phyloP scores from a whole-genome alignment of 306 rosid species.

The Alnus rubra region DNA sequence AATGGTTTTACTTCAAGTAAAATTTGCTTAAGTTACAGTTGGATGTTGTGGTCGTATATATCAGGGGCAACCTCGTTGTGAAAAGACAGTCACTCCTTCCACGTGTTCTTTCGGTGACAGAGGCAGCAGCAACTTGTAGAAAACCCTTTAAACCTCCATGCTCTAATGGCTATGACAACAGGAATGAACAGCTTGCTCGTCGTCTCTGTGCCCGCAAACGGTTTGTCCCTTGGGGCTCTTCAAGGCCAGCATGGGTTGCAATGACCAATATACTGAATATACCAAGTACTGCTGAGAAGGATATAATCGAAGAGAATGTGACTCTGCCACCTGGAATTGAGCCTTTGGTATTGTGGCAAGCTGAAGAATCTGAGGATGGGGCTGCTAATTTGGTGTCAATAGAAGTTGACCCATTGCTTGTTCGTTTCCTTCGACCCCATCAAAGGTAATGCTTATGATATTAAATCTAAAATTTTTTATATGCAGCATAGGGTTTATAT shows the following conservation, averaged over 20 bases:
- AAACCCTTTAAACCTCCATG: slow-evolving; percentile 92
- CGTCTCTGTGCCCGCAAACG: slow-evolving; percentile 83
- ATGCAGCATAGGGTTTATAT: neutral
- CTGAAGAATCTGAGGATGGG: slow-evolving; percentile 47
- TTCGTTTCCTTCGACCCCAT: slow-evolving; percentile 87
- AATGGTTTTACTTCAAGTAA: neutral
- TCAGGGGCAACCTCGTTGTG: slow-evolving; percentile 77
- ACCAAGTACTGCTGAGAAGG: slow-evolving; percentile 34
- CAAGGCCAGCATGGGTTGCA: slow-evolving; percentile 40
- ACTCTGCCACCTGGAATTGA: slow-evolving; percentile 72
- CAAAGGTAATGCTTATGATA: slow-evolving; percentile 60
- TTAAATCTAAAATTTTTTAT: neutral
- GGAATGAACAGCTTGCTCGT: slow-evolving; percentile 61
- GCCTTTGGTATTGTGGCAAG: slow-evolving; percentile 84
- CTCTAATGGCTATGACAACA: slow-evolving; percentile 46
- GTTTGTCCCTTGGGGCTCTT: slow-evolving; percentile 94
- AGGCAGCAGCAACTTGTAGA: slow-evolving; percentile 69
- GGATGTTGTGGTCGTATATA: neutral
- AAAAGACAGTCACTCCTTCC: slow-evolving; percentile 83
- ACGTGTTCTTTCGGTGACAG: slow-evolving; percentile 70
- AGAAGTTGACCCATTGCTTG: slow-evolving; percentile 76
- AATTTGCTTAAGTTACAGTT: neutral
- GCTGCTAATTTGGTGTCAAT: slow-evolving; percentile 44
- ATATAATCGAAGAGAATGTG: slow-evolving; percentile 41
- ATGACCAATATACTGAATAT: slow-evolving; percentile 34